Evolutionary conservation across 441 rosid genomes (phyloP), one percentile per base, ranked within the genome.

Genomic region (Eutrema salsugineum): DNA sequence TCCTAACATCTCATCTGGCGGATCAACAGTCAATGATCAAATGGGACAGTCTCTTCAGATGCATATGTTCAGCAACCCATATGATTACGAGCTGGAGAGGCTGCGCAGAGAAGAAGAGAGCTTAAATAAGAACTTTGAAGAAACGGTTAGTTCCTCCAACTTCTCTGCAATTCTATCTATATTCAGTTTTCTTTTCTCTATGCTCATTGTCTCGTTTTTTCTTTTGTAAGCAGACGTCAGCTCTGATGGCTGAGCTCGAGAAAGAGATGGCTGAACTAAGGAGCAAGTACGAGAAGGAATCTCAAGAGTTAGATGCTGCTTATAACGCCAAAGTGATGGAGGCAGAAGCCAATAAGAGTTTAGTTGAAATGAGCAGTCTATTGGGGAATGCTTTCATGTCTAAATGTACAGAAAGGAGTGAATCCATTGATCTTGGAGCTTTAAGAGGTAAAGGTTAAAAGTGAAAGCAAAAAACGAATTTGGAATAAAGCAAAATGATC

Each of bases 1-100:
- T 75, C 63, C 51, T 54, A 76, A 24, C 67, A 0, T 63, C 70
- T 42, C 70, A 59, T 5, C 58, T 38, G 8, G 15, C 1, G 28
- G 27, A 61, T 42, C 51, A 39, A 38, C 16, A 38, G 22, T 60
- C 38, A 59, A 40, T 2, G 12, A 67, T 73, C 79, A 9, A 68
- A 59, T 77, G 56, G 46, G 63, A 49, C 90, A 74, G 51, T 66
- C 75, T 36, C 66, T 75, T 20, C 80, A 66, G 73, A 62, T 43
- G 46, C 84, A 81, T 70, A 24, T 66, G 10, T 72, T 16, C 47
- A 57, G 3, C 19, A 88, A 86, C 53, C 96, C 96, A 10, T 92
- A 85, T 59, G 89, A 93, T 64, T 79, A 75, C 64, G 97, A 95
- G 77, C 70, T 91, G 71, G 96, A 91, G 39, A 85, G 86, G 76